Evolutionary conservation across 148 eudicot species (phyloP), one percentile per base, ranked within the genome.

Genomic region (Amaranthus cruentus): DNA sequence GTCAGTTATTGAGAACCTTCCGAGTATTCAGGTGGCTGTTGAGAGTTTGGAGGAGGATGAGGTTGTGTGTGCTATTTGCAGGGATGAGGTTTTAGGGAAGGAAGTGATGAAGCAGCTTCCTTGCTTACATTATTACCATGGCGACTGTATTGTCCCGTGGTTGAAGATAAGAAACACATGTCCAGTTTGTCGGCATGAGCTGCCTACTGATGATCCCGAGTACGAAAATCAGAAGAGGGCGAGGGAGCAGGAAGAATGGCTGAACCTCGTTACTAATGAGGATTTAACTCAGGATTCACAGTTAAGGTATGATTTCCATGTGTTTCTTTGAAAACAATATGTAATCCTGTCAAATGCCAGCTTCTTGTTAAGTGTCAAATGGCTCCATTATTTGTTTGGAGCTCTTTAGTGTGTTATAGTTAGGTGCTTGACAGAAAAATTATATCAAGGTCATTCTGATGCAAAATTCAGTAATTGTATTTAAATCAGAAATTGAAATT

Each of bases 181-280:
- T 74, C 98, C 98, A 9, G 90, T 94, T 83, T 94, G 98, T 84
- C 87, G 98, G 71, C 80, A 81, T 82, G 97, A 94, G 87, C 81
- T 94, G 84, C 98, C 97, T 6, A 94, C 98, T 0, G 98, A 94
- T 82, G 97, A 94, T 85, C 79, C 81, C 1, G 96, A 89, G 68
- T 94, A 94, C 56, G 97, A 94, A 86, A 79, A 42, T 76, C 79
- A 85, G 79, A 89, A 84, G 78, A 80, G 75, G 47, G 80, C 67
- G 76, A 76, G 82, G 70, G 70, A 67, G 70, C 9, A 5, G 44
- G 70, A 50, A 61, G 75, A 59, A 56, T 83, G 68, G 61, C 55
- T 18, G 42, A 67, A 46, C 73, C 50, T 46, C 42, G 70, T 60
- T 66, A 70, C 53, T 71, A 48, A 47, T 72, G 69, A 51, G 64